Evolutionary conservation across 768 basidiomycete genomes (phyloP).

Genomic region (Collybia sp.): DNA sequence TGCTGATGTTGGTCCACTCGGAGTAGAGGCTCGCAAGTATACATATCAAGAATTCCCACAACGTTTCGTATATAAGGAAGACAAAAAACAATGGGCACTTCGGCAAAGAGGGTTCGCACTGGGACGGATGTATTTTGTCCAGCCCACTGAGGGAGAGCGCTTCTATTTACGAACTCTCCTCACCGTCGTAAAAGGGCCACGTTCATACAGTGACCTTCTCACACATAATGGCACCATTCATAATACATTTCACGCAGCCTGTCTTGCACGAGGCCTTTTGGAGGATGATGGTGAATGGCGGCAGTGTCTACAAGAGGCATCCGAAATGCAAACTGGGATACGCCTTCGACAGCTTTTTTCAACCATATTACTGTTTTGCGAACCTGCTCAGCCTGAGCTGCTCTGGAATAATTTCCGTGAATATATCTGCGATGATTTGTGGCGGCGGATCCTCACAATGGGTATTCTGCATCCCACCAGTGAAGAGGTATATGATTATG

Average conservation of each 20-base stretch:
- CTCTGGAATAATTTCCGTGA: conserved; percentile 33
- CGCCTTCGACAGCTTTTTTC: conserved; percentile 33
- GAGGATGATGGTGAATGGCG: conserved; percentile 46
- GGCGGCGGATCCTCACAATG: conserved; percentile 8
- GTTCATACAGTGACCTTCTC: conserved; percentile 17
- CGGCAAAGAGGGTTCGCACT: conserved; percentile 23
- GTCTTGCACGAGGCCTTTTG: conserved; percentile 33
- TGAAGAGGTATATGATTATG: conserved; percentile 11
- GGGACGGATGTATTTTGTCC: conserved; percentile 34
- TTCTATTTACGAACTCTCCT: conserved; percentile 38
- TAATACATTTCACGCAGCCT: conserved; percentile 35
- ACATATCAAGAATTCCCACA: conserved; percentile 35
- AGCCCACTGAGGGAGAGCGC: conserved; percentile 28
- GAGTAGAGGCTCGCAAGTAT: conserved; percentile 11
- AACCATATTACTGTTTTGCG: conserved; percentile 25
- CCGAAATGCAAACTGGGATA: conserved; percentile 29
- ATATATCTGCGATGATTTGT: conserved; percentile 38
- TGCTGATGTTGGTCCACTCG: conserved; percentile 7
- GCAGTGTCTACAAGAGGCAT: conserved; percentile 32
- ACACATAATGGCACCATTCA: conserved; percentile 10
- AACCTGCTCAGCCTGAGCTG: conserved; percentile 20
- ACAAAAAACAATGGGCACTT: neutral
- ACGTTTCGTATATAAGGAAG: conserved; percentile 17
- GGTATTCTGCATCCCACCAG: neutral
- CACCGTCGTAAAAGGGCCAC: conserved; percentile 30